Evolutionary conservation across 129 eudicot species (phyloP), one percentile per base, ranked within the genome.

Genomic region (Helichrysum umbraculigerum): DNA sequence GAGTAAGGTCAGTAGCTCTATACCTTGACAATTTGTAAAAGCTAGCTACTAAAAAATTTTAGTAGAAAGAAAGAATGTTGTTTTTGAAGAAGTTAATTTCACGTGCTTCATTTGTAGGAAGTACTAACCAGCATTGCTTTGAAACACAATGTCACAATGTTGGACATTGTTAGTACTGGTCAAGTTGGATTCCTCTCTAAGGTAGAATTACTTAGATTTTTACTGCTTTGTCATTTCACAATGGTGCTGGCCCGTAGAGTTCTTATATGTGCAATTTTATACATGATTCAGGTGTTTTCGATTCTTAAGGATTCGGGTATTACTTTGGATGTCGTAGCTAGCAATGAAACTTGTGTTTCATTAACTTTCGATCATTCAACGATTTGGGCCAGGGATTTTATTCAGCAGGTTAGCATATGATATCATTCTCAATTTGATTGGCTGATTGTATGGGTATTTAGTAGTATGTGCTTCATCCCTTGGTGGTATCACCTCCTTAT

Each of bases 161-260:
- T 89, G 77, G 93, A 89, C 76, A 92, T 89, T 68, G 98, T 84
- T 35, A 92, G 96, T 81, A 87, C 96, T 84, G 98, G 98, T 39
- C 94, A 89, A 80, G 85, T 80, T 83, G 96, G 93, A n/a, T 89
- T 92, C 75, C 96, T 92, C 12, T 93, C 96, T 19, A 89, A 87
- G 96, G 93, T 92, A 68, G 71, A 35, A 16, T 33, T 17, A 37
- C 42, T 37, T 37, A 35, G 41, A 4, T 4, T 29, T 5, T 4
- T 42, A 12, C n/a, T 44, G 12, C 17, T 41, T 50, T 6, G 61
- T 10, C 42, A 6, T 37, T 7, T 19, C 16, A 25, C 39, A 20
- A 10, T 28, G 10, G 32, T 62, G 69, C 2, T 25, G 78, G 29
- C 17, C 2, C 10, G 6, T 20, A 11, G 7, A 69, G 58, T 44